Conservation (phyloP, 352 stramenopile genomes). For the Pythium phragmiticola region DNA sequence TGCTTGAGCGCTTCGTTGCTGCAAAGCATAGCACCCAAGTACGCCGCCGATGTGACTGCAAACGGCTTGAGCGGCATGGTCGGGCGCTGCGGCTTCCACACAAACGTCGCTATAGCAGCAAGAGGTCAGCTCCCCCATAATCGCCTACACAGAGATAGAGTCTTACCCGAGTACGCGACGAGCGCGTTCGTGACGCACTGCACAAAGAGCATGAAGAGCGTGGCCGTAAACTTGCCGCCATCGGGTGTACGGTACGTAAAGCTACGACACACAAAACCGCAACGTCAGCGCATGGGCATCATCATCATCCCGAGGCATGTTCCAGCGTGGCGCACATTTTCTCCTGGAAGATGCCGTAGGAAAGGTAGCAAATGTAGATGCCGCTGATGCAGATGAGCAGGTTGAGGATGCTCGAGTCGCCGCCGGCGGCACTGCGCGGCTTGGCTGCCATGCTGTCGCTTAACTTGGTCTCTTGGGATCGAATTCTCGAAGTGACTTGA, state of each 20-base stretch:
- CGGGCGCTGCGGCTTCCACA: slow-evolving; percentile 74
- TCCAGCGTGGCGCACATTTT: slow-evolving; percentile 76
- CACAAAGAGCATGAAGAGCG: slow-evolving; percentile 92
- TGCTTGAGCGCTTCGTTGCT: slow-evolving; percentile 92
- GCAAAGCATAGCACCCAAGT: slow-evolving; percentile 91
- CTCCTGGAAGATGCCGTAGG: slow-evolving; percentile 92
- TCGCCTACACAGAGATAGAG: background rate
- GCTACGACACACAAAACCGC: slow-evolving; percentile 29
- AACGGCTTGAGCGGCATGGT: slow-evolving; percentile 79
- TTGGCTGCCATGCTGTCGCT: slow-evolving; percentile 19
- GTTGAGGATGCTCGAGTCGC: slow-evolving; percentile 74
- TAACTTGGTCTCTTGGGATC: background rate
- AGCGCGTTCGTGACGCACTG: slow-evolving; percentile 90
- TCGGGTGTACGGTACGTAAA: slow-evolving; percentile 84
- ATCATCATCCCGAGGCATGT: too few species aligned
- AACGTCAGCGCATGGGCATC: background rate
- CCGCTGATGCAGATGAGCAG: slow-evolving; percentile 82
- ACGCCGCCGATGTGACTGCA: slow-evolving; percentile 85
- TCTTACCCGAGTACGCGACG: slow-evolving; percentile 70
- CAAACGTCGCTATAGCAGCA: slow-evolving; percentile 54
- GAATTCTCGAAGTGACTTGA: slow-evolving; percentile 1
- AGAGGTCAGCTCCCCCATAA: background rate
- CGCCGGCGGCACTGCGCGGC: slow-evolving; percentile 8
- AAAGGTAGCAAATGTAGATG: slow-evolving; percentile 93
- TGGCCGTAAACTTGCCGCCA: slow-evolving; percentile 89